Conservation (phyloP, 2,329 filamentous ascomycete species). For the Chrysoporthe cubensis region DNA sequence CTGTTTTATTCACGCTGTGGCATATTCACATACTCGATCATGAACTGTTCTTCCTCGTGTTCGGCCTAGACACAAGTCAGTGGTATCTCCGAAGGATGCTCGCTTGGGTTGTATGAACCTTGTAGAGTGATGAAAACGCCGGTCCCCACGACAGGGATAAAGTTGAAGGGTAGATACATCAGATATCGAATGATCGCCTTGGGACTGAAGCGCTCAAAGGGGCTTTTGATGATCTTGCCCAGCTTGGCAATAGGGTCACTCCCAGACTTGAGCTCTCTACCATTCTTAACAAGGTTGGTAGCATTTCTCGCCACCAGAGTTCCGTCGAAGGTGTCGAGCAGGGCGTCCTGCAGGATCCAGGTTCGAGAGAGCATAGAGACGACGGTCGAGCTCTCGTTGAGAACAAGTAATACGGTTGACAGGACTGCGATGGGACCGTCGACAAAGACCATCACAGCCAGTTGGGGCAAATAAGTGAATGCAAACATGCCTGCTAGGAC, state of each 20-base stretch:
- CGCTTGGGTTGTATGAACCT: constrained; percentile 45
- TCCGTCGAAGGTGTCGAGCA: constrained; percentile 89
- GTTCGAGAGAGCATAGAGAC: constrained; percentile 63
- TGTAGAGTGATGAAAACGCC: constrained; percentile 79
- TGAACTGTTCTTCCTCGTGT: constrained; percentile 55
- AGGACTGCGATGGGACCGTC: constrained; percentile 82
- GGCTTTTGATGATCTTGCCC: constrained; percentile 60
- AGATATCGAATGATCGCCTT: constrained; percentile 75
- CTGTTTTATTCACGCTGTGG: constrained; percentile 34
- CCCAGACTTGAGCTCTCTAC: constrained; percentile 72
- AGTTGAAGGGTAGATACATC: constrained; percentile 88
- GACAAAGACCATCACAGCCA: constrained; percentile 79
- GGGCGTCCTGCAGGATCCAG: constrained; percentile 78
- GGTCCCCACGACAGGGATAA: constrained; percentile 88
- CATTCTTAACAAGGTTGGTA: constrained; percentile 69
- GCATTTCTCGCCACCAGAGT: constrained; percentile 58
- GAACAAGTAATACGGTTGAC: constrained; percentile 70
- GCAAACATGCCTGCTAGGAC: constrained; percentile 84
- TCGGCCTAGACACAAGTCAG: constrained; percentile 42
- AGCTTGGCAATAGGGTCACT: constrained; percentile 60
- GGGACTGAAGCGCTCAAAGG: constrained; percentile 60
- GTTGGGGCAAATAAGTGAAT: constrained; percentile 84
- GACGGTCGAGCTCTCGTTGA: constrained; percentile 64
- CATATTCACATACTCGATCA: constrained; percentile 50
- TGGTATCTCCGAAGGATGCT: not conserved